These are phyloP conservation scores for Stipa capillata DNA, from an alignment of 176 grass and related monocot genomes.

Conservation along the genomic window DNA sequence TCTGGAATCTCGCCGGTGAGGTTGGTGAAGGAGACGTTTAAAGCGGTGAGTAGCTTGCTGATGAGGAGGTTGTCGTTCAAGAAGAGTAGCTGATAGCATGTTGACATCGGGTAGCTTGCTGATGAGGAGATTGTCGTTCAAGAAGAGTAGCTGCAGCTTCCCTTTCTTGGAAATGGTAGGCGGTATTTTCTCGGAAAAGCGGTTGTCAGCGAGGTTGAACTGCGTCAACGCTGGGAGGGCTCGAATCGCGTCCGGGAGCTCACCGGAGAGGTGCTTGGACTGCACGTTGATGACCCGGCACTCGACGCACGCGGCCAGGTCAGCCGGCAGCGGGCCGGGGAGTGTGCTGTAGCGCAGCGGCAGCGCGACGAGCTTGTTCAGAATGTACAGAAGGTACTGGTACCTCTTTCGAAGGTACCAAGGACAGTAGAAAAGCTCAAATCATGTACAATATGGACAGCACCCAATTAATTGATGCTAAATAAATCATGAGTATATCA, in stretches of 20 bases:
- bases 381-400: too few relatives aligned
- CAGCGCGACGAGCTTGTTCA: constrained; percentile 42
- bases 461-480: too few relatives aligned
- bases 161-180: constrained; percentile 36
- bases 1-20: constrained; percentile 48
- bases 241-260: constrained; percentile 22
- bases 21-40: constrained; percentile 88
- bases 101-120: constrained; percentile 44
- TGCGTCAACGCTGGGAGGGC: constrained; percentile 38
- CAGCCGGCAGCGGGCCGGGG: constrained; percentile 43
- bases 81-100: too few relatives aligned
- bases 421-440: too few relatives aligned
- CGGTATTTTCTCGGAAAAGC: constrained; percentile 39
- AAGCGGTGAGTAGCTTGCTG: constrained; percentile 23
- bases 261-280: constrained; percentile 48
- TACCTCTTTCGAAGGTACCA: too few relatives aligned
- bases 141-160: constrained; percentile 35
- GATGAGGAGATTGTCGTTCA: constrained; percentile 48
- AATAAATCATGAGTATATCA: too few relatives aligned
- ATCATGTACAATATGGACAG: too few relatives aligned
- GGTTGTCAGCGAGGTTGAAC: constrained; percentile 57
- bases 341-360: constrained; percentile 56
- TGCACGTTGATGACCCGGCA: constrained; percentile 46
- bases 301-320: constrained; percentile 30
- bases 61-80: constrained; percentile 52